Percentiles rank a stretch among this genome's conserved stretches.
These are phyloP conservation scores for Ziziphus jujuba DNA, from an alignment of 306 rosid genomes.

Conservation along the genomic window DNA sequence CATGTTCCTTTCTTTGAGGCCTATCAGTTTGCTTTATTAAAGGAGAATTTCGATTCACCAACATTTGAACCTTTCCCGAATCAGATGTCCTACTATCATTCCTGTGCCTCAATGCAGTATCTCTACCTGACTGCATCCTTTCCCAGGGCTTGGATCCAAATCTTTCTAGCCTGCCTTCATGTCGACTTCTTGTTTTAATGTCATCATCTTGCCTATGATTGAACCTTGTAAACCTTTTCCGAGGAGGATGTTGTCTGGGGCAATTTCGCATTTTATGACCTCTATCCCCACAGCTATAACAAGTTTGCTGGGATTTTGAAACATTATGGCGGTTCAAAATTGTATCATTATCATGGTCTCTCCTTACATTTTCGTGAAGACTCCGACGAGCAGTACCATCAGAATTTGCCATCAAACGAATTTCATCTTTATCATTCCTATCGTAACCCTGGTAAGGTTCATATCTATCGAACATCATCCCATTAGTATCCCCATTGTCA, in stretches of 20 bases:
- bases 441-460: conserved; percentile 53
- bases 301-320: conserved; percentile 27
- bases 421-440: conserved; percentile 35
- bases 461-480: conserved; percentile 40
- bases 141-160: conserved; percentile 32
- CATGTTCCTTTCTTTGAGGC: conserved; percentile 23
- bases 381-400: conserved; percentile 34
- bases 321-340: conserved; percentile 24
- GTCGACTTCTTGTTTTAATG: conserved; percentile 15
- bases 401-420: conserved; percentile 30
- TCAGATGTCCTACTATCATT: conserved; percentile 28
- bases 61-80: conserved; percentile 20
- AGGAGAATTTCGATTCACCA: conserved; percentile 20
- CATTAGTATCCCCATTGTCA: conserved; percentile 35
- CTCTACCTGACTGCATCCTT: conserved; percentile 31
- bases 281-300: conserved; percentile 52
- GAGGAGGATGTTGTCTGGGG: conserved; percentile 33
- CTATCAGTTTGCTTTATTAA: conserved; percentile 27
- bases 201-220: conserved; percentile 27
- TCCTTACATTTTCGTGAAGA: conserved; percentile 29
- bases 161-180: conserved; percentile 27
- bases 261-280: conserved; percentile 61
- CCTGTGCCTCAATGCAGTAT: conserved; percentile 28
- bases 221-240: conserved; percentile 27
- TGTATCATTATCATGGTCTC: conserved; percentile 24